phyloP scores from a whole-genome alignment of 2,329 filamentous ascomycete genomes.

The Cordyceps cicadae region DNA sequence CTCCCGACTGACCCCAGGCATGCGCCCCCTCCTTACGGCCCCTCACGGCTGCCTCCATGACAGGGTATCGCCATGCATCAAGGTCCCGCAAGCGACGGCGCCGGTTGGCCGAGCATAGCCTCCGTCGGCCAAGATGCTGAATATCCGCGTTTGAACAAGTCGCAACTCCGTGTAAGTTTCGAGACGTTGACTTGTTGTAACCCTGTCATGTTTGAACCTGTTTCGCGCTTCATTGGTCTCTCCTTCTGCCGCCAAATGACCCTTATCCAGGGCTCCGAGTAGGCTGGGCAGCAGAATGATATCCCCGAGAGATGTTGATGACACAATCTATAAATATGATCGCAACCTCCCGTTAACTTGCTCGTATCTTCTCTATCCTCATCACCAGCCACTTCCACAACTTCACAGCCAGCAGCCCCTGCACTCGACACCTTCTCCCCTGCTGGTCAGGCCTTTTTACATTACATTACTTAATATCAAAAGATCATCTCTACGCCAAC shows the following conservation, averaged over 20 bases:
- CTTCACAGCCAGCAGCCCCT: slow-evolving; percentile 7
- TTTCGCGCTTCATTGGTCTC: slow-evolving; percentile 3
- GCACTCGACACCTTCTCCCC: not conserved
- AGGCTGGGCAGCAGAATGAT: not conserved
- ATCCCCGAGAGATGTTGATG: not conserved
- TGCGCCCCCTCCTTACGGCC: not conserved
- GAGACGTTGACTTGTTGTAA: not conserved
- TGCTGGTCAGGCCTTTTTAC: slow-evolving; percentile 11
- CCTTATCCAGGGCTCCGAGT: not conserved
- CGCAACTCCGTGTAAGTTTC: not conserved
- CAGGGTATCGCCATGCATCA: not conserved
- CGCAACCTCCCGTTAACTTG: not conserved
- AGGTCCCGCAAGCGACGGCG: not conserved
- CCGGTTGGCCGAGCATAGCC: not conserved
- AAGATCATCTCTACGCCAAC: not conserved
- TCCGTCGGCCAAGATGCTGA: not conserved
- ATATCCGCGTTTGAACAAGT: not conserved
- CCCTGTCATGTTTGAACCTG: slow-evolving; percentile 7
- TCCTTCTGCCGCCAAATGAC: not conserved
- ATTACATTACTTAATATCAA: not conserved
- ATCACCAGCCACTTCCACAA: slow-evolving; percentile 3
- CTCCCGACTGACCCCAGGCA: not conserved
- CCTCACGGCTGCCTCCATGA: not conserved
- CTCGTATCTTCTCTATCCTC: slow-evolving; percentile 12
- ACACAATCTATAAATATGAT: slow-evolving; percentile 5